phyloP scores from a whole-genome alignment of 2,329 filamentous ascomycete species.

The Diaporthe sp. region DNA sequence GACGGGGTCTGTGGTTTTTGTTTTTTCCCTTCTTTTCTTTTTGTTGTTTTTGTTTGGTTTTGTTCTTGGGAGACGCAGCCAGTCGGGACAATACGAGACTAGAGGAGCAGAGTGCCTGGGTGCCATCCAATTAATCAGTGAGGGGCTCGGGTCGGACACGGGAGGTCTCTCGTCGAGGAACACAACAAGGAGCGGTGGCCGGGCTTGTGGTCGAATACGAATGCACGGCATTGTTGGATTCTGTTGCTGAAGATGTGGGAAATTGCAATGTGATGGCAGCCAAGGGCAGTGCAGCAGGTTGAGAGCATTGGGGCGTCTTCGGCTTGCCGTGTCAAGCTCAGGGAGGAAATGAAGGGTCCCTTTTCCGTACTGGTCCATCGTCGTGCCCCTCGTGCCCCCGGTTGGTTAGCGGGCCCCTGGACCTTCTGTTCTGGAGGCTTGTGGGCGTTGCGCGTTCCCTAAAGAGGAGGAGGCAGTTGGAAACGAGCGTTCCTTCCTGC shows the following conservation, averaged over 20 bases:
- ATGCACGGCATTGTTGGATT: background rate
- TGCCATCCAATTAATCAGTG: constrained; percentile 13
- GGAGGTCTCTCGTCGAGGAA: constrained; percentile 20
- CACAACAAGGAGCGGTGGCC: constrained; percentile 22
- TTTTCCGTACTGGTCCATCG: background rate
- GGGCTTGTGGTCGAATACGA: constrained; percentile 18
- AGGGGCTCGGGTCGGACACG: constrained; percentile 6
- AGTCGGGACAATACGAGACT: constrained; percentile 1
- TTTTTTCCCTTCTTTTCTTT: background rate
- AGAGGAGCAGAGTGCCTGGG: background rate
- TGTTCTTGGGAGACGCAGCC: background rate
- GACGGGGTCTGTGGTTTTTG: background rate
- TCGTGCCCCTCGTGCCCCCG: background rate
- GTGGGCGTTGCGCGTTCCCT: constrained; percentile 13
- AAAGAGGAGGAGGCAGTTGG: background rate
- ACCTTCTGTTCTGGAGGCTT: background rate
- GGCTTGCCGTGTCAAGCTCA: constrained; percentile 17
- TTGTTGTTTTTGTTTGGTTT: constrained; percentile 2
- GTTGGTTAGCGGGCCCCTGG: background rate
- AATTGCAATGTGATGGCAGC: constrained; percentile 30
- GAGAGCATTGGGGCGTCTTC: background rate
- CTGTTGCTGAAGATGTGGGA: constrained; percentile 14
- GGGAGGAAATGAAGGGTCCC: constrained; percentile 30
- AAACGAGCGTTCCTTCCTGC: background rate
- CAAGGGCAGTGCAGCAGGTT: constrained; percentile 21